Conservation (phyloP, 495 filamentous ascomycete genomes). For the Hyaloscypha variabilis region DNA sequence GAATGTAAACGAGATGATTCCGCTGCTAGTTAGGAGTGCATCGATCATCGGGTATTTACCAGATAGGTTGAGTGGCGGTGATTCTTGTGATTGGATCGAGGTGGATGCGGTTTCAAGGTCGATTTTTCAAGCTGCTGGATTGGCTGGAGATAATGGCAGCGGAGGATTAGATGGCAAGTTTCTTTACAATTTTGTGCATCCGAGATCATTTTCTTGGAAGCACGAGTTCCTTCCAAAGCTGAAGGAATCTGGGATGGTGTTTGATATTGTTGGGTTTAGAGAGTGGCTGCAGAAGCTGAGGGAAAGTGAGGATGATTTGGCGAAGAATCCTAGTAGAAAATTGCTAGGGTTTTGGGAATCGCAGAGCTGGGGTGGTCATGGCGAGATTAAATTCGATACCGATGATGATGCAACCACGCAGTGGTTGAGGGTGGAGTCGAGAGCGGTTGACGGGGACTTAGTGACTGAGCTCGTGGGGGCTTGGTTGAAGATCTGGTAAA, state of each 20-base stretch:
- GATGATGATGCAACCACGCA: neutral
- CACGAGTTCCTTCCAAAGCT: neutral
- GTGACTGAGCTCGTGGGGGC: neutral
- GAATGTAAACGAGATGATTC: constrained; percentile 5
- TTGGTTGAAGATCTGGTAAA: neutral
- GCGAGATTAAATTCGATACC: neutral
- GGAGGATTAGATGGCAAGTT: neutral
- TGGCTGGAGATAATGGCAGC: neutral
- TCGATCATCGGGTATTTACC: neutral
- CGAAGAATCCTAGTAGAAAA: neutral
- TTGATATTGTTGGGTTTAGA: neutral
- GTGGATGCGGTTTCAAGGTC: neutral
- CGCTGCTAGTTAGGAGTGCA: constrained; percentile 9
- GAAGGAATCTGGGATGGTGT: neutral
- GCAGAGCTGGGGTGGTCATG: neutral
- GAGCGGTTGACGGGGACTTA: neutral
- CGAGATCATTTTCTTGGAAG: neutral
- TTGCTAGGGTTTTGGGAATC: neutral
- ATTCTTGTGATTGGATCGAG: neutral
- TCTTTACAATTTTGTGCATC: neutral
- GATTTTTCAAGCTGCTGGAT: neutral
- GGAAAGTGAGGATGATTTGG: neutral
- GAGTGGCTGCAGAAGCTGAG: neutral
- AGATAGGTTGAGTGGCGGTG: neutral
- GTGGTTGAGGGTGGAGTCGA: neutral